Base-by-base conservation (phyloP, 2,329 filamentous ascomycete genomes). In the Aciculosporium take region DNA sequence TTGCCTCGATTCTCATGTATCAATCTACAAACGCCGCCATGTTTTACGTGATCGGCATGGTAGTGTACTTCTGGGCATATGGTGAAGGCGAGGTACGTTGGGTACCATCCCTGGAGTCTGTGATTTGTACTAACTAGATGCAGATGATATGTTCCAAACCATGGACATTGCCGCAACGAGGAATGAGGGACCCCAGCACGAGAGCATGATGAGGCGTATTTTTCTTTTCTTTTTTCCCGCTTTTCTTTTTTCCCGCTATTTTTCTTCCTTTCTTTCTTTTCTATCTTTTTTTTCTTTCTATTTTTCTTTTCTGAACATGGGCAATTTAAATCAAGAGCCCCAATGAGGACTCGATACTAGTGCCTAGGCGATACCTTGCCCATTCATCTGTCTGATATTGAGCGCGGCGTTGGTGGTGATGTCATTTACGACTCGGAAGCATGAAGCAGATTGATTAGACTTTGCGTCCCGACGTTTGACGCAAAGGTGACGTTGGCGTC, bases 31-130 rank as follows among this genome's bases (percentile, higher is more conserved):
- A 98, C 58, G 72, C 89, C 3, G 91, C 85, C 4, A 65, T 96
- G 40, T 98, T 96, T 65, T 95, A 96, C 59, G 59, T 93, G 21
- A 74, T 95, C 47, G 89, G 81, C 17, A 79, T 93, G 65, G 70
- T 67, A 7, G 80, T 91, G 12, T 98, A 96, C 62, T 94, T 96
- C 54, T 95, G 88, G 88, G 91, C 85, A 1, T 96, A 93, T 55
- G 91, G 82, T 54, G 89, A 98, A 63, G 91, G 91, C 63, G 91
- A 98, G 80, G 88, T 94, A 64, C 57, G 81, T 32, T 10, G 68
- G 10, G 50, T 39, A 24, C 20, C 21, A 7, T 2, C n/a, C n/a
- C 13, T 7, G 5, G 13, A n/a, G n/a, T n/a, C n/a, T n/a, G n/a
- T n/a, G n/a, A n/a, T n/a, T n/a, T n/a, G 29, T 17, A 15, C 42